phyloP scores from a whole-genome alignment of 768 basidiomycete genomes.

The Dioszegia crocea region DNA sequence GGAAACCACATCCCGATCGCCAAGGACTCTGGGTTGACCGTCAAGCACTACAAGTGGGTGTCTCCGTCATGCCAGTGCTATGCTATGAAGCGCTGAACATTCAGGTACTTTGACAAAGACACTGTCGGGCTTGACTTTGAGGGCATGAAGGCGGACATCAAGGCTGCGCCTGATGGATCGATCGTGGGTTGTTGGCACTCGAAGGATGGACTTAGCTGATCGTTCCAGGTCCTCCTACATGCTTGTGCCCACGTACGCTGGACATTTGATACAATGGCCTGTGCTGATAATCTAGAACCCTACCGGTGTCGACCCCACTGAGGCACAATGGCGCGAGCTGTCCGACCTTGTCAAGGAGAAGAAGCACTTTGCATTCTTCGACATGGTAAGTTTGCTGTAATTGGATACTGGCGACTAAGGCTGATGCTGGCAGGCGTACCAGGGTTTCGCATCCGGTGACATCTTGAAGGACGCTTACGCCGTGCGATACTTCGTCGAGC shows the following conservation, averaged over 20 bases:
- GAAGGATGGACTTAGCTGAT: neutral
- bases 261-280: neutral
- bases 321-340: constrained; percentile 85
- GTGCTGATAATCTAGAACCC: constrained; percentile 68
- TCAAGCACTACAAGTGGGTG: constrained; percentile 63
- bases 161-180: constrained; percentile 65
- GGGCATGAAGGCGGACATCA: constrained; percentile 80
- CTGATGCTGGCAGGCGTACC: constrained; percentile 69
- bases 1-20: constrained; percentile 88
- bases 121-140: constrained; percentile 86
- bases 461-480: constrained; percentile 89
- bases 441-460: constrained; percentile 94
- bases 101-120: constrained; percentile 72
- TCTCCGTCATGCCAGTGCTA: neutral
- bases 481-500: constrained; percentile 83
- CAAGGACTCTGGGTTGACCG: constrained; percentile 81
- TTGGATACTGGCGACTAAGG: neutral
- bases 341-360: constrained; percentile 78
- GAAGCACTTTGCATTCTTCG: constrained; percentile 94
- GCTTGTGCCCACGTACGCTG: constrained; percentile 66
- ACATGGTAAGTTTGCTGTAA: constrained; percentile 60
- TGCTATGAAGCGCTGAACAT: neutral
- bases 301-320: constrained; percentile 95
- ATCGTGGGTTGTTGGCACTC: constrained; percentile 52
- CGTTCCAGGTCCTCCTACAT: constrained; percentile 65